Percentiles rank a stretch among this genome's conserved stretches.
phyloP scores from a whole-genome alignment of 2,329 filamentous ascomycete genomes.

The Fusarium staphyleae region DNA sequence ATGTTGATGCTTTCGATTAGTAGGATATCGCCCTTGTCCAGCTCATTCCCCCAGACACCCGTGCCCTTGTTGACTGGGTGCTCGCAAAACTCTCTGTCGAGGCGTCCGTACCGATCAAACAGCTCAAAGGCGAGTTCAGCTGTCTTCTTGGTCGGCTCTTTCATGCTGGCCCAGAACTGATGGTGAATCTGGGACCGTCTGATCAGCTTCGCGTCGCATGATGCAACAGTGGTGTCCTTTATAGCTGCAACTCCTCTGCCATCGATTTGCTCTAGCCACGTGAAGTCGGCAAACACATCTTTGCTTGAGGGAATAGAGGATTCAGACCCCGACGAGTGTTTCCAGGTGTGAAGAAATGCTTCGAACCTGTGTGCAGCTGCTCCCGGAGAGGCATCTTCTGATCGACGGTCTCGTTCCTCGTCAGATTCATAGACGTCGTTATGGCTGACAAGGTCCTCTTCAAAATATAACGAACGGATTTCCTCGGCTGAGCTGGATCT shows the following conservation, averaged over 20 bases:
- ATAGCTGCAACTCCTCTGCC: background rate
- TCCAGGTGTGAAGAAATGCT: too few species aligned
- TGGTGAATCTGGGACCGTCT: background rate
- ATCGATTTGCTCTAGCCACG: background rate
- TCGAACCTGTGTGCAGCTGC: too few species aligned
- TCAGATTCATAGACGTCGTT: too few species aligned
- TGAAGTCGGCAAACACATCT: background rate
- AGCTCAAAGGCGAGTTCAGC: background rate
- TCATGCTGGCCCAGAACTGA: background rate
- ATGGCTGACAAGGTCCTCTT: too few species aligned
- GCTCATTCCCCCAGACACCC: conserved; percentile 6
- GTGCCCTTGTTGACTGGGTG: conserved; percentile 5
- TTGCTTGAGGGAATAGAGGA: background rate
- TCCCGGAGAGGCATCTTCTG: too few species aligned
- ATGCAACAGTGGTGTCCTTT: background rate
- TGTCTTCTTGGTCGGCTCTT: background rate
- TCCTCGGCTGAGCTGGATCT: too few species aligned
- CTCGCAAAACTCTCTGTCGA: background rate
- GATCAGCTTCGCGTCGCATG: conserved; percentile 6
- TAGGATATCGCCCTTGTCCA: conserved; percentile 2
- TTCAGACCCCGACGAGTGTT: too few species aligned
- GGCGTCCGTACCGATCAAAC: conserved; percentile 12
- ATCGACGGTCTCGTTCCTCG: too few species aligned
- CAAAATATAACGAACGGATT: too few species aligned
- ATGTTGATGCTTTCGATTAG: conserved; percentile 1